Conservation (phyloP, 2,329 filamentous ascomycete species). For the Rachicladosporium sp. region DNA sequence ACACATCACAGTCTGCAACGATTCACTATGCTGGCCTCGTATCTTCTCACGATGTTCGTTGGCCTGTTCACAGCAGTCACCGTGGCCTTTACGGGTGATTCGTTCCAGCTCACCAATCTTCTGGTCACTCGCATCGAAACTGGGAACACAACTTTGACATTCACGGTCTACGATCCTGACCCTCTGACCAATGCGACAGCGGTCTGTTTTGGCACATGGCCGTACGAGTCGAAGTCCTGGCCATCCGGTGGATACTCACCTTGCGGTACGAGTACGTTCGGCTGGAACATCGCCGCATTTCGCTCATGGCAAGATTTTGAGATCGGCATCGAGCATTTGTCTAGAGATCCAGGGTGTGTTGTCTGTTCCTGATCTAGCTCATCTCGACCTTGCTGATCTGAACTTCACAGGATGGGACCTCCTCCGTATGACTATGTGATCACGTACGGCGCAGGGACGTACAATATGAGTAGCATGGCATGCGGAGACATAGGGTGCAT, state of each 20-base stretch:
- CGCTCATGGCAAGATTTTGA: slow-evolving; percentile 12
- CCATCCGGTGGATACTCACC: slow-evolving; percentile 13
- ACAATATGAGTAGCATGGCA: too few relatives aligned
- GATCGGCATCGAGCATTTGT: slow-evolving; percentile 16
- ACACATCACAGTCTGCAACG: too few relatives aligned
- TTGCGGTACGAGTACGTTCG: slow-evolving; percentile 14
- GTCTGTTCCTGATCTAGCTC: neutral
- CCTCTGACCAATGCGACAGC: slow-evolving; percentile 15
- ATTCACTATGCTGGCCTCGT: too few relatives aligned
- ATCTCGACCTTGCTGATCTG: too few relatives aligned
- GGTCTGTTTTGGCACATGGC: slow-evolving; percentile 16
- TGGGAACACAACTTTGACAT: slow-evolving; percentile 15
- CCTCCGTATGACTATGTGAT: too few relatives aligned
- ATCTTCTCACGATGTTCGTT: too few relatives aligned
- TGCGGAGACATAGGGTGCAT: too few relatives aligned
- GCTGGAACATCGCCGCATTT: slow-evolving; percentile 15
- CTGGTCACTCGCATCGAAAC: slow-evolving; percentile 8
- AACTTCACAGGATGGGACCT: too few relatives aligned
- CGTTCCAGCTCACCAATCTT: slow-evolving; percentile 13
- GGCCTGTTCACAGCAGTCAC: too few relatives aligned
- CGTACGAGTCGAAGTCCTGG: slow-evolving; percentile 10
- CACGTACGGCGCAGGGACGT: too few relatives aligned
- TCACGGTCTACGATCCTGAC: slow-evolving; percentile 19
- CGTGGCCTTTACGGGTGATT: slow-evolving; percentile 2
- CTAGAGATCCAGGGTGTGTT: slow-evolving; percentile 18